Evolutionary conservation across 805 yeast genomes (phyloP).

Genomic region (Saccharomycopsis guyanensis): DNA sequence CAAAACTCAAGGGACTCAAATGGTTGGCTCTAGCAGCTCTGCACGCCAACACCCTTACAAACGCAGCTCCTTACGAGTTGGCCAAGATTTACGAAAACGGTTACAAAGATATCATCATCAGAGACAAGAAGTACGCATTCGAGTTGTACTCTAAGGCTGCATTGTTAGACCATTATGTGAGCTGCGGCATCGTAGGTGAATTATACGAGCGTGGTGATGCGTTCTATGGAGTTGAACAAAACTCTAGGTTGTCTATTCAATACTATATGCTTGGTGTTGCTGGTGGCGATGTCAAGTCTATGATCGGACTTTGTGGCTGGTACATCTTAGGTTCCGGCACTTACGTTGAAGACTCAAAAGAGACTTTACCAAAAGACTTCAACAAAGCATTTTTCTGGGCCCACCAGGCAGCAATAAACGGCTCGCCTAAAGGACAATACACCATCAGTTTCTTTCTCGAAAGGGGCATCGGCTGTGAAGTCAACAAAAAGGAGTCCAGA

Average conservation of each 20-base stretch:
- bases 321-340: slow-evolving; percentile 85
- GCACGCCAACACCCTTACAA: slow-evolving; percentile 71
- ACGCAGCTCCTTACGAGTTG: slow-evolving; percentile 88
- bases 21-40: slow-evolving; percentile 87
- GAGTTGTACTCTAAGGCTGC: slow-evolving; percentile 84
- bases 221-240: slow-evolving; percentile 4
- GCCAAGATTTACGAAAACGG: slow-evolving; percentile 81
- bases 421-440: slow-evolving; percentile 77
- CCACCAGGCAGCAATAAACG: slow-evolving; percentile 66
- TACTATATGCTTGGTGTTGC: slow-evolving; percentile 86
- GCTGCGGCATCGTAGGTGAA: slow-evolving; percentile 73
- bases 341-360: background rate
- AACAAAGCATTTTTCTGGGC: slow-evolving; percentile 95
- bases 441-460: slow-evolving; percentile 78
- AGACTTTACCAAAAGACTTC: slow-evolving; percentile 28
- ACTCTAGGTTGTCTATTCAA: slow-evolving; percentile 56
- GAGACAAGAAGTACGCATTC: slow-evolving; percentile 75
- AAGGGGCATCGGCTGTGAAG: slow-evolving; percentile 76
- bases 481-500: slow-evolving; percentile 47
- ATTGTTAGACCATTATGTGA: slow-evolving; percentile 71
- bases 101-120: slow-evolving; percentile 76
- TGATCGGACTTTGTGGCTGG: slow-evolving; percentile 95
- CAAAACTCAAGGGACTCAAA: slow-evolving; percentile 78
- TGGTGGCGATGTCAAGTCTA: slow-evolving; percentile 78
- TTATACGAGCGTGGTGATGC: slow-evolving; percentile 66